Conservation (phyloP, 306 rosid genomes). For the Fragaria nilgerrensis region DNA sequence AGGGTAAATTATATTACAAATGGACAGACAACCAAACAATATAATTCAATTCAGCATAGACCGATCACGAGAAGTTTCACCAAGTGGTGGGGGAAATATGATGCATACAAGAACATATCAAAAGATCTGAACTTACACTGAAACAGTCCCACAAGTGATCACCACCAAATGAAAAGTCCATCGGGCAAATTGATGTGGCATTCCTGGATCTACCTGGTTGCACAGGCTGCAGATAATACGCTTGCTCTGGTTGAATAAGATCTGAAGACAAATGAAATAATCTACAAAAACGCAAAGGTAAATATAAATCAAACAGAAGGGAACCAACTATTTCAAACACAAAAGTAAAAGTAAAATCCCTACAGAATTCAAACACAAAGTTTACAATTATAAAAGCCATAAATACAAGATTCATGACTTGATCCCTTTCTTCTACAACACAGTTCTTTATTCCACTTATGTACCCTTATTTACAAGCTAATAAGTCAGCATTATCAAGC, state of each 20-base stretch:
- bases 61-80: background rate
- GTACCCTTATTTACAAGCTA: background rate
- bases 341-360: background rate
- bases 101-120: background rate
- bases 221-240: constrained; percentile 82
- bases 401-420: background rate
- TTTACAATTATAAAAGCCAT: background rate
- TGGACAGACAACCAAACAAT: background rate
- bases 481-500: background rate
- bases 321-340: background rate
- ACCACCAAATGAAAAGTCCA: constrained; percentile 90
- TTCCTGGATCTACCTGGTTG: constrained; percentile 70
- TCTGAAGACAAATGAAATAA: constrained; percentile 78
- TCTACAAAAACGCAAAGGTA: constrained; percentile 47
- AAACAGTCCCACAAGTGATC: constrained; percentile 95
- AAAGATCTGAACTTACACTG: constrained; percentile 59
- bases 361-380: background rate
- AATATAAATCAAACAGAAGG: background rate
- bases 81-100: background rate
- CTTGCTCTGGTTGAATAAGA: constrained; percentile 89
- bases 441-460: background rate
- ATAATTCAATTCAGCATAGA: background rate
- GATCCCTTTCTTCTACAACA: background rate
- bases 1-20: background rate
- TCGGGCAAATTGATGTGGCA: constrained; percentile 88